Conservation (phyloP, 176 grass and related monocot species). For the Puccinellia tenuiflora region DNA sequence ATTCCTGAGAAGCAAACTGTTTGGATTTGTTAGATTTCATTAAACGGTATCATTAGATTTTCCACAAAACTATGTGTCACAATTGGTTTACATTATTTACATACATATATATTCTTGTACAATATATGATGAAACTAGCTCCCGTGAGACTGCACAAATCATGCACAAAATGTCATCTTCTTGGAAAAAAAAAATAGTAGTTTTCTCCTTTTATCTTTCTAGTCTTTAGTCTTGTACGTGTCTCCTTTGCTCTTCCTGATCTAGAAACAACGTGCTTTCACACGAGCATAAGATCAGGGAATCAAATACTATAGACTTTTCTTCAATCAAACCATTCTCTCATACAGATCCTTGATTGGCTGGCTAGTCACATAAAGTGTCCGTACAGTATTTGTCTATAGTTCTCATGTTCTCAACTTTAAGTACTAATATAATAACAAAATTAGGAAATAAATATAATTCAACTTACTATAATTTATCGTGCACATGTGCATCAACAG, state of each 20-base stretch:
- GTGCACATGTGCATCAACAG: background rate
- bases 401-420: background rate
- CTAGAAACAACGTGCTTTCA: constrained; percentile 27
- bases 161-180: background rate
- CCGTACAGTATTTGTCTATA: background rate
- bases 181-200: too few relatives aligned
- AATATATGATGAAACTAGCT: background rate
- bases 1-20: background rate
- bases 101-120: background rate
- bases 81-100: background rate
- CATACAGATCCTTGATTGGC: background rate
- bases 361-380: background rate
- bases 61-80: background rate
- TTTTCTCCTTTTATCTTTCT: background rate
- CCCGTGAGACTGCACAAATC: background rate
- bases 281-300: constrained; percentile 4
- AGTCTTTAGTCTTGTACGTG: background rate
- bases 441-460: background rate
- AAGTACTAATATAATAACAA: background rate
- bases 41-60: background rate
- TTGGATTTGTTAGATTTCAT: background rate
- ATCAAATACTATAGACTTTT: constrained; percentile 11
- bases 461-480: background rate
- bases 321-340: background rate
- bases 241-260: background rate